These are phyloP conservation scores for Ophiostoma himal-ulmi DNA, from an alignment of 2,329 filamentous ascomycete species.

Conservation along the genomic window DNA sequence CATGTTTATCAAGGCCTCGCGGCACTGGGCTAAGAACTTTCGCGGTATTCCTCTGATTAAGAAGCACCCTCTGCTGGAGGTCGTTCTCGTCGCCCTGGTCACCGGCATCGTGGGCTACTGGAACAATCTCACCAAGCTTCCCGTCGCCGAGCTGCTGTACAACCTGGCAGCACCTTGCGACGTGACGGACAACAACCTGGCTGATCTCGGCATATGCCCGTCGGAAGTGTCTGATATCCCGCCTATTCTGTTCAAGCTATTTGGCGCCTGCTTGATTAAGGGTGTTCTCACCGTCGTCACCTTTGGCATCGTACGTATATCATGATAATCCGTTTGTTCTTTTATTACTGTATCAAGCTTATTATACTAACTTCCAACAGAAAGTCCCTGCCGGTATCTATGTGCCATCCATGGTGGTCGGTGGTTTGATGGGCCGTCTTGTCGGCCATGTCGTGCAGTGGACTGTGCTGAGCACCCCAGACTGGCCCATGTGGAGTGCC, in stretches of 20 bases:
- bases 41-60: constrained; percentile 76
- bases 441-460: constrained; percentile 83
- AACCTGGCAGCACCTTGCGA: constrained; percentile 87
- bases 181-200: constrained; percentile 56
- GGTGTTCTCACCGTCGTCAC: constrained; percentile 81
- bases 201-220: constrained; percentile 72
- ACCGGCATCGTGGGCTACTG: constrained; percentile 87
- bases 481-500: constrained; percentile 65
- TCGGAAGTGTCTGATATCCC: constrained; percentile 68
- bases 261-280: constrained; percentile 82
- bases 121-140: constrained; percentile 83
- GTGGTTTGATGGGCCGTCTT: constrained; percentile 81
- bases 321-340: background rate
- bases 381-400: constrained; percentile 97
- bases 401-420: constrained; percentile 97
- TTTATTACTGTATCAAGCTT: background rate
- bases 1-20: constrained; percentile 92
- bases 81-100: constrained; percentile 76
- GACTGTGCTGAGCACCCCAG: constrained; percentile 66
- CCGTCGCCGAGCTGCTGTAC: constrained; percentile 83
- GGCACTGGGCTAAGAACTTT: constrained; percentile 83
- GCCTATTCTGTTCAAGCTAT: constrained; percentile 62
- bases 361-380: constrained; percentile 32
- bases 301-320: constrained; percentile 68
- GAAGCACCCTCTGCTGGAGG: constrained; percentile 75